Evolutionary conservation across 164 flowering plant genomes (phyloP), one percentile per base, ranked within the genome.

Genomic region (Pachysandra terminalis): DNA sequence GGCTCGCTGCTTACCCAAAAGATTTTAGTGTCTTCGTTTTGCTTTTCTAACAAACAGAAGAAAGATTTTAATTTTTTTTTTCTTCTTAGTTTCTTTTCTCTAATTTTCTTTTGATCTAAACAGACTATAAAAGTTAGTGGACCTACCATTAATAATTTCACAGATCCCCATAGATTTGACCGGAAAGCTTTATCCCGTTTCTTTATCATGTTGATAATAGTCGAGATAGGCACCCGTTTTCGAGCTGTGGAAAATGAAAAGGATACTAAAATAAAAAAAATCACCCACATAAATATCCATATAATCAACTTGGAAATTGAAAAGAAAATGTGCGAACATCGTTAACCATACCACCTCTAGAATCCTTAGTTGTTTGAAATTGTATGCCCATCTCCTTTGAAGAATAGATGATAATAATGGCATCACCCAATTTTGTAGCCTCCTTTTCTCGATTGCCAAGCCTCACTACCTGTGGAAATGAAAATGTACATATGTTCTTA

Each of bases 151-250:
- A 74, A 68, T 28, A 16, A 60, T 59, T 78, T 81, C 28, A 86
- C 65, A 58, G 79, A 75, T 10, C 45, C 49, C 79, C 76, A 79
- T 51, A 90, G 61, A 68, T 66, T 71, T 71, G 67, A 45, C 81
- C 67, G 83, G 71, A 93, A 87, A 64, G 81, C 73, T 57, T 24
- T 59, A 71, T 88, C 90, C 66, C 88, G 80, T 68, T 75, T 87
- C 80, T 77, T 84, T 77, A 89, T 73, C 59, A 72, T 59, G 40
- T 61, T 75, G 54, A 87, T 25, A 55, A 83, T 54, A 66, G 78
- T 77, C 49, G 83, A 62, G 21, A 73, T 32, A 54, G 81, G 65
- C 40, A 78, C 41, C 41, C 52, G 57, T 65, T 75, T 84, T 74
- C 57, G 65, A 74, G 67, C 90, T 89, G 73, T 23, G 52, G 27